phyloP scores from a whole-genome alignment of 306 rosid species.

The Senna tora region DNA sequence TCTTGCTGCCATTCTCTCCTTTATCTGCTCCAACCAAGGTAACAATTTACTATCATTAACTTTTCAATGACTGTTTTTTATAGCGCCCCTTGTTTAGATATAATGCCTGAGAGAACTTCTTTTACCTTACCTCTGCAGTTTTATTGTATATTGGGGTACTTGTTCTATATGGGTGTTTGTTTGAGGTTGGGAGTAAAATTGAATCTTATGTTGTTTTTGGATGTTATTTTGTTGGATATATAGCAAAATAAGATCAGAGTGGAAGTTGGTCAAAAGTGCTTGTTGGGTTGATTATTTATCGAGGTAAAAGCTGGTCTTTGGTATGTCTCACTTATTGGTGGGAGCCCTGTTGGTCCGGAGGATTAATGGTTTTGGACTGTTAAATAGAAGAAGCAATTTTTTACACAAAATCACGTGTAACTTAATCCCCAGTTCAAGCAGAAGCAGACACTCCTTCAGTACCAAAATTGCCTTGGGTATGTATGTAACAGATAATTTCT shows the following conservation, averaged over 20 bases:
- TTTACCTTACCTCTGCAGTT: neutral
- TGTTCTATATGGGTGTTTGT: neutral
- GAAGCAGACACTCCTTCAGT: neutral
- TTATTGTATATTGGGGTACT: neutral
- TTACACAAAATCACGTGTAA: neutral
- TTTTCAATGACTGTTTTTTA: neutral
- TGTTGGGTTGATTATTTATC: neutral
- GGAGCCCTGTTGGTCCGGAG: slow-evolving; percentile 29
- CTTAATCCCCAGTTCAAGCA: neutral
- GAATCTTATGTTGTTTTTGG: slow-evolving; percentile 5
- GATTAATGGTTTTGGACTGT: slow-evolving; percentile 11
- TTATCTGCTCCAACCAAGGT: no score
- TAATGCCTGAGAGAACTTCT: neutral
- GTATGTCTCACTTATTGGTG: slow-evolving; percentile 36
- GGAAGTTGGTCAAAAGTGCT: slow-evolving; percentile 4
- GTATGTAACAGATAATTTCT: neutral
- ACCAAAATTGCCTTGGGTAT: slow-evolving; percentile 19
- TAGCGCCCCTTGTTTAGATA: neutral
- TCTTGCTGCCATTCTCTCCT: neutral
- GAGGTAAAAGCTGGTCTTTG: slow-evolving; percentile 13
- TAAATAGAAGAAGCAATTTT: neutral
- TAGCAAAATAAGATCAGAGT: neutral
- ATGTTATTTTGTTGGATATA: neutral
- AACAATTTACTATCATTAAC: neutral
- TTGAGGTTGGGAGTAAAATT: neutral